Evolutionary conservation across 2,329 filamentous ascomycete genomes (phyloP).

Genomic region (Aspergillus cejpii): DNA sequence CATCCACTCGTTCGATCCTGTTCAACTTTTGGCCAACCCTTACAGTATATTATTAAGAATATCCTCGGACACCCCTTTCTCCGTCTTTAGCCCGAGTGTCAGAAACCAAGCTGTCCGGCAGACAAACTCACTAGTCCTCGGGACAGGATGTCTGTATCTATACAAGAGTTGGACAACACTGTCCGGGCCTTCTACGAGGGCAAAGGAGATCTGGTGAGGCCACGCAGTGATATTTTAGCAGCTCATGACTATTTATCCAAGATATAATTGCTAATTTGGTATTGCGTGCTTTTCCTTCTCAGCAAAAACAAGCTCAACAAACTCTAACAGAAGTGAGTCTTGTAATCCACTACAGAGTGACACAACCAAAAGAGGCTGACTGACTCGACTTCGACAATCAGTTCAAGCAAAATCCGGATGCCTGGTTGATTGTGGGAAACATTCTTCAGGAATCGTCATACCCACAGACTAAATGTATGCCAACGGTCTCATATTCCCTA

Average conservation of each 20-base stretch:
- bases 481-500: conserved; percentile 5
- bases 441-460: conserved; percentile 91
- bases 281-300: conserved; percentile 15
- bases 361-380: background rate
- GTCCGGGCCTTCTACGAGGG: conserved; percentile 97
- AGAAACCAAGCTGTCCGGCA: conserved; percentile 16
- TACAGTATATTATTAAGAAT: conserved; percentile 6
- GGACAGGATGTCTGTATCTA: conserved; percentile 58
- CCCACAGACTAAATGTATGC: conserved; percentile 90
- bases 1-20: conserved; percentile 10
- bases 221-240: background rate
- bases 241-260: background rate
- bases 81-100: background rate
- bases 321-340: conserved; percentile 77
- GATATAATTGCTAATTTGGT: background rate
- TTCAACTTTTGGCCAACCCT: conserved; percentile 10
- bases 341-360: background rate
- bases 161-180: conserved; percentile 92
- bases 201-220: conserved; percentile 78
- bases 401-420: conserved; percentile 99
- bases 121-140: conserved; percentile 28
- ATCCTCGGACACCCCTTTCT: background rate
- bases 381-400: conserved; percentile 37
- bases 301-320: conserved; percentile 96
- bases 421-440: conserved; percentile 95